A percentile compares a stretch with the other conserved stretches of the same genome.
Conservation (phyloP, 1,284 basidiomycete genomes). For the Apiotrichum sp. region DNA sequence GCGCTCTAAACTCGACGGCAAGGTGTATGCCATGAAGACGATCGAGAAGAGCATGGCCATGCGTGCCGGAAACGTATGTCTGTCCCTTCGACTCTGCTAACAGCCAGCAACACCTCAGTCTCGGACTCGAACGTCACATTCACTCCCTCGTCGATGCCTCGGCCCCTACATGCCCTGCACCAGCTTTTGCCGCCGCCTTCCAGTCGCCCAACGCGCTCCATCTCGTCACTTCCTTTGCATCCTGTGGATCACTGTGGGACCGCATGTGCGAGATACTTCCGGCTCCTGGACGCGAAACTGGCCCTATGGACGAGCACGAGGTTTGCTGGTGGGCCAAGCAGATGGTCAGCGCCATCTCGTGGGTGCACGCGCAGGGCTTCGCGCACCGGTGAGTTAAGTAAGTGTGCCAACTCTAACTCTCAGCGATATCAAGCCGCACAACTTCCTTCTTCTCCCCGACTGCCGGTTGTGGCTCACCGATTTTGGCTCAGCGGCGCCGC, state of each 20-base stretch:
- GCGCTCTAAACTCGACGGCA: conserved; percentile 61
- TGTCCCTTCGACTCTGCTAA: not conserved
- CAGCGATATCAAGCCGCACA: conserved; percentile 89
- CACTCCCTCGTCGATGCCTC: conserved; percentile 57
- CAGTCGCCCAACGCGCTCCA: conserved; percentile 66
- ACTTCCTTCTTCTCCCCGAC: conserved; percentile 65
- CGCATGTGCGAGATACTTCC: conserved; percentile 50
- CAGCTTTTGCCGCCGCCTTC: conserved; percentile 69
- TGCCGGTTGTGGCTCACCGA: conserved; percentile 71
- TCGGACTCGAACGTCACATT: conserved; percentile 67
- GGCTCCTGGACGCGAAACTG: conserved; percentile 10
- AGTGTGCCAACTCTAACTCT: not conserved
- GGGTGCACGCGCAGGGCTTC: conserved; percentile 79
- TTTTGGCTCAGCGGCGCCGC: conserved; percentile 66
- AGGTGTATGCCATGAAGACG: conserved; percentile 73
- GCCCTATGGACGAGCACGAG: conserved; percentile 54
- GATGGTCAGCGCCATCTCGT: conserved; percentile 69
- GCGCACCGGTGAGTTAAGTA: conserved; percentile 62
- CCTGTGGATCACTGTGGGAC: conserved; percentile 79
- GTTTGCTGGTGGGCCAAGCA: conserved; percentile 76
- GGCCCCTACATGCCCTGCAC: not conserved
- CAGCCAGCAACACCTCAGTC: conserved; percentile 63
- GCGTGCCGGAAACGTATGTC: conserved; percentile 61
- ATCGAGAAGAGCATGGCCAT: conserved; percentile 65
- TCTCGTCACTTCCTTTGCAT: conserved; percentile 72